Percentiles rank a stretch among this genome's conserved stretches.
Evolutionary conservation across 2,329 filamentous ascomycete genomes (phyloP).

Genomic region (Parascedosporium putredinis): DNA sequence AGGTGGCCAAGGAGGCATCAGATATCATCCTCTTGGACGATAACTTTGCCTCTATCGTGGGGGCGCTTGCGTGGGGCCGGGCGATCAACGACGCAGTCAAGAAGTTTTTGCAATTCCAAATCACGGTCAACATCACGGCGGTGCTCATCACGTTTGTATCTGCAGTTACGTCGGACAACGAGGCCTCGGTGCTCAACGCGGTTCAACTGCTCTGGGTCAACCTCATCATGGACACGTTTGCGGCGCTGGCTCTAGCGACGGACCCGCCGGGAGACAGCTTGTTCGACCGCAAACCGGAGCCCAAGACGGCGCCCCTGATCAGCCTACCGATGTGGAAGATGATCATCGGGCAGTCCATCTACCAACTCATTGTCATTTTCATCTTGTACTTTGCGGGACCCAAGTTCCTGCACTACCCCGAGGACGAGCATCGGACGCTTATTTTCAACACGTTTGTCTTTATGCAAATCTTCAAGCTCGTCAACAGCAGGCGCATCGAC

Average conservation of each 20-base stretch:
- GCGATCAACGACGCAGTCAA: slow-evolving; percentile 59
- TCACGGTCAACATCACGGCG: slow-evolving; percentile 62
- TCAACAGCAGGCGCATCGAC: slow-evolving; percentile 65
- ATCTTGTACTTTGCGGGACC: slow-evolving; percentile 55
- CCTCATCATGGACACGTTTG: slow-evolving; percentile 60
- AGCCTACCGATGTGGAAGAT: slow-evolving; percentile 80
- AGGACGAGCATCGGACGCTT: slow-evolving; percentile 42
- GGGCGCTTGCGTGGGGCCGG: slow-evolving; percentile 57
- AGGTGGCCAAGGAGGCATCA: slow-evolving; percentile 59
- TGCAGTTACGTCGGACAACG: slow-evolving; percentile 43
- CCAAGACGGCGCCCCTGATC: slow-evolving; percentile 63
- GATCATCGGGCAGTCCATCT: slow-evolving; percentile 73
- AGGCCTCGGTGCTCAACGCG: slow-evolving; percentile 51
- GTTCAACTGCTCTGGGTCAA: slow-evolving; percentile 62
- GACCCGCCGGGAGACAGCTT: slow-evolving; percentile 49
- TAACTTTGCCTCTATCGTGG: slow-evolving; percentile 57
- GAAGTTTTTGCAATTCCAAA: slow-evolving; percentile 60
- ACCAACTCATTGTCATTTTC: slow-evolving; percentile 60
- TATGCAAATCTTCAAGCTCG: slow-evolving; percentile 75
- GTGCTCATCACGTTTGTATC: slow-evolving; percentile 56
- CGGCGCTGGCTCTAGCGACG: slow-evolving; percentile 53
- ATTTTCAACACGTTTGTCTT: slow-evolving; percentile 79
- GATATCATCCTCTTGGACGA: slow-evolving; percentile 58
- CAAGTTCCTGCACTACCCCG: slow-evolving; percentile 41
- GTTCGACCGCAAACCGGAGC: slow-evolving; percentile 57